Conservation (phyloP, 768 basidiomycete species). For the Lactifluus pinguis region DNA sequence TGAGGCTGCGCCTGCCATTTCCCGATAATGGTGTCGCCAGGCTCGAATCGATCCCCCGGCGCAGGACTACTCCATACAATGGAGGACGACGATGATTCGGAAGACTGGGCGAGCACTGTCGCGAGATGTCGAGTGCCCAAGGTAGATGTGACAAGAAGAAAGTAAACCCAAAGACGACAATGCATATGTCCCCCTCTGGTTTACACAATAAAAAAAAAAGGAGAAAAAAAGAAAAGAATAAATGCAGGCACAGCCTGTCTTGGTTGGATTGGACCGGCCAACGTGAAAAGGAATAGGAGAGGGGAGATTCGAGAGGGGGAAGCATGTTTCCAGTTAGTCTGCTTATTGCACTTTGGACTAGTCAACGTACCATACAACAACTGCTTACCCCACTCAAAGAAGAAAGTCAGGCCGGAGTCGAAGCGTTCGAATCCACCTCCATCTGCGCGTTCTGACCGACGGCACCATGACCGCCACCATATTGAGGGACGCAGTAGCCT, state of each 20-base stretch:
- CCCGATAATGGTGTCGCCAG: constrained; percentile 27
- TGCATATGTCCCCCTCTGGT: neutral
- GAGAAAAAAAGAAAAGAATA: neutral
- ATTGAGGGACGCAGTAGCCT: constrained; percentile 11
- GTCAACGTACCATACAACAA: constrained; percentile 10
- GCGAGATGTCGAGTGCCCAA: neutral
- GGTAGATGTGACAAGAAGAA: constrained; percentile 1
- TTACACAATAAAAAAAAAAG: neutral
- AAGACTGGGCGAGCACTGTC: neutral
- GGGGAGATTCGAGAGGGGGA: neutral
- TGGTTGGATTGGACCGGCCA: constrained; percentile 14
- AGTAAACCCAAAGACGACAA: neutral
- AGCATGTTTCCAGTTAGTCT: neutral
- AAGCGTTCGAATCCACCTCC: constrained; percentile 70
- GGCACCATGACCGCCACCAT: neutral
- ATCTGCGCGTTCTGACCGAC: constrained; percentile 33
- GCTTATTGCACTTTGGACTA: constrained; percentile 23
- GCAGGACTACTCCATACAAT: constrained; percentile 26
- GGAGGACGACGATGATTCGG: neutral
- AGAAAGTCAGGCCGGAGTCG: constrained; percentile 40
- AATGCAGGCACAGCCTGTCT: constrained; percentile 9
- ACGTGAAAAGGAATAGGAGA: neutral
- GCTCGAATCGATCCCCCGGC: constrained; percentile 22
- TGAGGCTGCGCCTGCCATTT: constrained; percentile 24
- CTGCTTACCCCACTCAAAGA: neutral